Evolutionary conservation across 495 filamentous ascomycete genomes (phyloP).

Genomic region (Lasiosphaeria miniovina): DNA sequence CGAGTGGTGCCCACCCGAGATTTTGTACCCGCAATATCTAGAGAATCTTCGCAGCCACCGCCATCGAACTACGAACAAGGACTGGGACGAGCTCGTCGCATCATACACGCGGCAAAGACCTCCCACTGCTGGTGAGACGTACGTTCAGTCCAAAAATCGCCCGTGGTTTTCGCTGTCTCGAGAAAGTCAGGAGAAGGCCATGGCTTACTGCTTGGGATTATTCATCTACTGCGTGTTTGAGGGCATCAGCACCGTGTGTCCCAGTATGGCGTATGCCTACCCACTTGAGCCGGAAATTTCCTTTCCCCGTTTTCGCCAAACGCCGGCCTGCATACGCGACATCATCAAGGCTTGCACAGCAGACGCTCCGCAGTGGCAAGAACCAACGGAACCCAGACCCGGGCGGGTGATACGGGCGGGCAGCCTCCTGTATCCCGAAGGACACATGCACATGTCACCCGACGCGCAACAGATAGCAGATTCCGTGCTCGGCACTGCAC

Average conservation of each 20-base stretch:
- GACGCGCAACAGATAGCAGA: not conserved
- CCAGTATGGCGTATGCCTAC: not conserved
- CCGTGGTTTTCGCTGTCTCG: constrained; percentile 7
- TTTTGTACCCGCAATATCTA: constrained; percentile 7
- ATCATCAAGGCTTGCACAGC: not conserved
- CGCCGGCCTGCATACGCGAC: not conserved
- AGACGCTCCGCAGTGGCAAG: not conserved
- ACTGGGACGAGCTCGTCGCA: constrained; percentile 1
- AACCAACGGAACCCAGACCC: not conserved
- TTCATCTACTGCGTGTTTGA: constrained; percentile 10
- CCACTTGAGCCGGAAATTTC: not conserved
- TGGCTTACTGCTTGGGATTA: constrained; percentile 2
- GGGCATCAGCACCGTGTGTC: constrained; percentile 4
- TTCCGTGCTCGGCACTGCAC: constrained; percentile 1
- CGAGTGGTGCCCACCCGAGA: constrained; percentile 9
- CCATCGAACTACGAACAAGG: not conserved
- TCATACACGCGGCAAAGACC: not conserved
- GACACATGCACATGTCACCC: no score
- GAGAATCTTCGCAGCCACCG: constrained; percentile 2
- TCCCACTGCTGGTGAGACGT: not conserved
- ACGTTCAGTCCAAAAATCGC: constrained; percentile 4
- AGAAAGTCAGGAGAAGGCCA: constrained; percentile 5
- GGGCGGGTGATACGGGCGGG: not conserved
- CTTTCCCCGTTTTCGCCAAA: constrained; percentile 3
- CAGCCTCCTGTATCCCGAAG: not conserved